phyloP scores from a whole-genome alignment of 2,329 filamentous ascomycete species.

The Colletotrichum trifolii region DNA sequence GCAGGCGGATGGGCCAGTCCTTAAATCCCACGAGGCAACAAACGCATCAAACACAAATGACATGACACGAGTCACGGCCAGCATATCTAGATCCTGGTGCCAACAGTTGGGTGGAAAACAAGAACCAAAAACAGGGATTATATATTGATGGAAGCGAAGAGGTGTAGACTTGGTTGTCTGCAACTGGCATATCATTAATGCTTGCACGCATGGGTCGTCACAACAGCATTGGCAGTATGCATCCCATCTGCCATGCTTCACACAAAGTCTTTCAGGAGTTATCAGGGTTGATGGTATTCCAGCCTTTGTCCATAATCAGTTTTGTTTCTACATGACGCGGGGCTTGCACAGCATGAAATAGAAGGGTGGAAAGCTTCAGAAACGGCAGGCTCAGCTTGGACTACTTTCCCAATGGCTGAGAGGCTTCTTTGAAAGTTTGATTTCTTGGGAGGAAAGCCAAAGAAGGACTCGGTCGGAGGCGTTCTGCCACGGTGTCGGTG shows the following conservation, averaged over 20 bases:
- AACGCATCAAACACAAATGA: conserved; percentile 15
- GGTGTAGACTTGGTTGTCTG: conserved; percentile 8
- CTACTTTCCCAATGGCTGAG: background rate
- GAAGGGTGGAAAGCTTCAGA: conserved; percentile 35
- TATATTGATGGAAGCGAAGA: conserved; percentile 35
- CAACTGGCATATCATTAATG: conserved; percentile 30
- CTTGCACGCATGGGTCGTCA: conserved; percentile 21
- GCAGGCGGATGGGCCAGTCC: conserved; percentile 87
- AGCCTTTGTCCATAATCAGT: conserved; percentile 35
- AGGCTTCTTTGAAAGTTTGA: conserved; percentile 5
- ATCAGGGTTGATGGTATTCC: conserved; percentile 31
- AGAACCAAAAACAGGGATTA: conserved; percentile 26
- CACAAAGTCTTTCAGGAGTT: conserved; percentile 33
- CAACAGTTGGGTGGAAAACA: conserved; percentile 21
- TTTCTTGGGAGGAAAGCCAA: conserved; percentile 1
- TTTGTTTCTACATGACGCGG: conserved; percentile 28
- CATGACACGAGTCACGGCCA: conserved; percentile 33
- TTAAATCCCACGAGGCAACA: conserved; percentile 39
- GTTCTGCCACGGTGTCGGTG: background rate
- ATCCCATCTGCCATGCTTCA: conserved; percentile 6
- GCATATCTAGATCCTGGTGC: conserved; percentile 17
- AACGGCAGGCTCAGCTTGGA: conserved; percentile 22
- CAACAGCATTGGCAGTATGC: conserved; percentile 29
- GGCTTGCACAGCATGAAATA: conserved; percentile 34
- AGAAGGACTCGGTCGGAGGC: conserved; percentile 5